These are phyloP conservation scores for Cyberlindnera japonica DNA, from an alignment of 805 yeast species.

Conservation along the genomic window DNA sequence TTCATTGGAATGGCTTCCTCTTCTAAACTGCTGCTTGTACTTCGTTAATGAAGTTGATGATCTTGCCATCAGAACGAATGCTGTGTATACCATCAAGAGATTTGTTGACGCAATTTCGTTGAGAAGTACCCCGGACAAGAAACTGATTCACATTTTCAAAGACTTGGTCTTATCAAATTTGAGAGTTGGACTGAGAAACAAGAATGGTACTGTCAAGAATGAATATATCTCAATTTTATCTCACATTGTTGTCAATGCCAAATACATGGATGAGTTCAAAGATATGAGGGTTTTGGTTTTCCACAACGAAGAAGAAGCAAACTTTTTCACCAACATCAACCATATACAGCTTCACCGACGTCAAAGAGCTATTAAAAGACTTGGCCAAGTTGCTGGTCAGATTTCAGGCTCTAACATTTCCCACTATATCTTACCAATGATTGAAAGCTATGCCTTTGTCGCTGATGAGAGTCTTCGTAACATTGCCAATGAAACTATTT, in stretches of 20 bases:
- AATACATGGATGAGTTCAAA: conserved; percentile 45
- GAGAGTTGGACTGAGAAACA: conserved; percentile 59
- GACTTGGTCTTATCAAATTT: conserved; percentile 60
- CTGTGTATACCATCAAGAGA: conserved; percentile 57
- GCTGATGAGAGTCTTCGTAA: conserved; percentile 56
- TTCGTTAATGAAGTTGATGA: conserved; percentile 78
- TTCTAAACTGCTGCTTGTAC: conserved; percentile 63
- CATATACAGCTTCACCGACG: conserved; percentile 87
- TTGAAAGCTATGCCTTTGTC: conserved; percentile 72
- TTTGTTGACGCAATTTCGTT: conserved; percentile 50
- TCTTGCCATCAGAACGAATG: conserved; percentile 73
- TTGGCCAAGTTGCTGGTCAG: conserved; percentile 44
- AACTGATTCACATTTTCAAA: conserved; percentile 42
- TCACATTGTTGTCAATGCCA: conserved; percentile 50
- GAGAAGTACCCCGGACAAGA: conserved; percentile 25
- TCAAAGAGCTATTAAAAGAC: conserved; percentile 72
- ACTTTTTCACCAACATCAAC: conserved; percentile 69
- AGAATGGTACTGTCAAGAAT: conserved; percentile 58
- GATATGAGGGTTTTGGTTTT: conserved; percentile 64
- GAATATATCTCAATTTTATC: conserved; percentile 68
- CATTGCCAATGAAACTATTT: conserved; percentile 62
- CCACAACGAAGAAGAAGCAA: conserved; percentile 76
- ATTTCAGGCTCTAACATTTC: conserved; percentile 60
- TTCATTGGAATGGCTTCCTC: conserved; percentile 72
- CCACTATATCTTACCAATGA: conserved; percentile 77